Evolutionary conservation across 768 basidiomycete species (phyloP).

Genomic region (Pleurotus tuber-regium): DNA sequence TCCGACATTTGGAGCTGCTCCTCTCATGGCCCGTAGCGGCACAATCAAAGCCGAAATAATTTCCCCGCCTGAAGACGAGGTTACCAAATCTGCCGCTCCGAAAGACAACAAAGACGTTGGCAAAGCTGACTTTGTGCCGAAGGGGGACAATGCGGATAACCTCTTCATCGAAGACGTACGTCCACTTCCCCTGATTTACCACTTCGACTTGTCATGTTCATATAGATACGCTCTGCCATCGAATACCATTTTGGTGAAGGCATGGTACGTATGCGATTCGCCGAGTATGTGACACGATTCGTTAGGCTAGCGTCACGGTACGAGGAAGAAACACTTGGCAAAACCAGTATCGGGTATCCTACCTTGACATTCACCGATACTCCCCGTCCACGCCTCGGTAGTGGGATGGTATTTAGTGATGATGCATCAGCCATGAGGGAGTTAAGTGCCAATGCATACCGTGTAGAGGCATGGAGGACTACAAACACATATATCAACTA

Average conservation of each 20-base stretch:
- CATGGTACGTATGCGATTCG: conserved; percentile 83
- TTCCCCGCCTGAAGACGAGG: conserved; percentile 65
- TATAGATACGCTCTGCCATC: conserved; percentile 80
- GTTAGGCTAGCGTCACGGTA: conserved; percentile 87
- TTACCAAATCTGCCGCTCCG: conserved; percentile 38
- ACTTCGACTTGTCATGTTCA: background rate
- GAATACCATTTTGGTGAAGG: conserved; percentile 91
- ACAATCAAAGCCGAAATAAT: conserved; percentile 66
- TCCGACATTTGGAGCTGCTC: conserved; percentile 37
- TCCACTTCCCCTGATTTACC: conserved; percentile 15
- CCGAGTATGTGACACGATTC: conserved; percentile 86
- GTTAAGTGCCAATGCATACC: conserved; percentile 68
- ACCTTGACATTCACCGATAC: conserved; percentile 50
- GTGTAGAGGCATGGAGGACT: conserved; percentile 92
- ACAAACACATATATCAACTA: conserved; percentile 79
- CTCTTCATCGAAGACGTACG: conserved; percentile 93
- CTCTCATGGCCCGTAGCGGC: conserved; percentile 49
- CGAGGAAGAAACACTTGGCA: conserved; percentile 80
- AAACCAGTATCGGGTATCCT: conserved; percentile 75
- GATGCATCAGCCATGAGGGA: conserved; percentile 67
- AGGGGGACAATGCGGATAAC: conserved; percentile 69
- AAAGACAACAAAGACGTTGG: conserved; percentile 47
- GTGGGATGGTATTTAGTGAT: conserved; percentile 78
- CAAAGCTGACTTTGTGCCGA: conserved; percentile 54
- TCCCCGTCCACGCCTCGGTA: conserved; percentile 59